A percentile compares a stretch with the other conserved stretches of the same genome.
Conservation (phyloP, 768 basidiomycete species). For the Auriscalpium vulgare region DNA sequence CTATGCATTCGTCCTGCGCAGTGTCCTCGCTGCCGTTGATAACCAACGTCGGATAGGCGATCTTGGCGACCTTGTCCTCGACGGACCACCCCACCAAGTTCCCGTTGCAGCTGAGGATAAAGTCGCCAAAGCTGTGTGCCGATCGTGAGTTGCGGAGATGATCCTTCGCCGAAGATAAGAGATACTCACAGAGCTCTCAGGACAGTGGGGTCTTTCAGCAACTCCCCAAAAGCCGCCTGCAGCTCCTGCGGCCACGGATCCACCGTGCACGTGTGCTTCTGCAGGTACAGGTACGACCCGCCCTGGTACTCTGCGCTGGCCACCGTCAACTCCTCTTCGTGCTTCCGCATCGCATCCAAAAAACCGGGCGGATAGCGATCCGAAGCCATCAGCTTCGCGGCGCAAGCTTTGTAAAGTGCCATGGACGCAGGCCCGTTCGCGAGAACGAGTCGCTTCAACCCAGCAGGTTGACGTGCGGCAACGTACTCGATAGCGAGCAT, state of each 20-base stretch:
- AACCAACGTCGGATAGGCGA: conserved; percentile 27
- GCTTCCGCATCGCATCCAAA: conserved; percentile 32
- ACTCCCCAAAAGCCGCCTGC: conserved; percentile 21
- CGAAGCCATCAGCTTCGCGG: conserved; percentile 20
- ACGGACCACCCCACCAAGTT: conserved; percentile 40
- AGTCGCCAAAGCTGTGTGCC: conserved; percentile 19
- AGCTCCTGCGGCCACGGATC: conserved; percentile 39
- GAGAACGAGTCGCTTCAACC: conserved; percentile 40
- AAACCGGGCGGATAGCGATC: conserved; percentile 32
- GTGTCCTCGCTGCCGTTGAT: conserved; percentile 36
- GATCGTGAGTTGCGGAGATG: too few relatives aligned
- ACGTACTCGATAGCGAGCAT: conserved; percentile 39
- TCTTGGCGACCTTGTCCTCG: conserved; percentile 33
- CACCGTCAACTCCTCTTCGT: conserved; percentile 38
- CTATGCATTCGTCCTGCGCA: conserved; percentile 30
- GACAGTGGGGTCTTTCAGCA: conserved; percentile 40
- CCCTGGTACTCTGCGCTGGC: conserved; percentile 36
- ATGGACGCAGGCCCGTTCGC: conserved; percentile 37
- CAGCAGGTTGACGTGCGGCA: conserved; percentile 32
- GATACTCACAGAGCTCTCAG: conserved; percentile 36
- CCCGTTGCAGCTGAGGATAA: conserved; percentile 32
- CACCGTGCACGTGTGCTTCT: conserved; percentile 34
- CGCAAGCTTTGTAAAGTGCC: conserved; percentile 32
- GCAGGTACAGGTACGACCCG: conserved; percentile 35
- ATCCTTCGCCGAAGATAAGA: neutral